These are phyloP conservation scores for Boletus tomentosulus DNA, from an alignment of 768 basidiomycete genomes.

Conservation along the genomic window DNA sequence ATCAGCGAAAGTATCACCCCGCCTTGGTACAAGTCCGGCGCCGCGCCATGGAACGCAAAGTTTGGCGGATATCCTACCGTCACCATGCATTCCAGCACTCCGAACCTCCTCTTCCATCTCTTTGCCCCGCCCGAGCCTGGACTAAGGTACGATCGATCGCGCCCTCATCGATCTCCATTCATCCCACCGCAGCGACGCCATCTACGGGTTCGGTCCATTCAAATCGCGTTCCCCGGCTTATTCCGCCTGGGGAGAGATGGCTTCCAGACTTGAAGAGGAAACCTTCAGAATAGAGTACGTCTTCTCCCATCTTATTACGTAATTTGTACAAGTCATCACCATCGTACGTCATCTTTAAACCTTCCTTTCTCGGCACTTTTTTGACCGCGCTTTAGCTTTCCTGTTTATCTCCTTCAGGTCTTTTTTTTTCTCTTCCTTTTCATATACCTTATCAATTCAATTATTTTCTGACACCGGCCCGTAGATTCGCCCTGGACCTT, in stretches of 20 bases:
- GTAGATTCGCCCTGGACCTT: slow-evolving; percentile 86
- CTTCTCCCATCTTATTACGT: slow-evolving; percentile 29
- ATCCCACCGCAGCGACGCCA: slow-evolving; percentile 33
- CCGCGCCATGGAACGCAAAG: slow-evolving; percentile 29
- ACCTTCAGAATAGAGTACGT: slow-evolving; percentile 81
- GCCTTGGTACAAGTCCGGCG: slow-evolving; percentile 27
- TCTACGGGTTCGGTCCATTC: slow-evolving; percentile 25
- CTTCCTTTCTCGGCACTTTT: slow-evolving; percentile 19
- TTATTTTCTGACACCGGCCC: slow-evolving; percentile 10
- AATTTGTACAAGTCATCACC: slow-evolving; percentile 21
- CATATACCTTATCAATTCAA: slow-evolving; percentile 27
- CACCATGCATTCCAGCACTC: slow-evolving; percentile 56
- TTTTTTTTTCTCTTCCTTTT: slow-evolving; percentile 21
- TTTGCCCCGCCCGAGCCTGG: slow-evolving; percentile 70
- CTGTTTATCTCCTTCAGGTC: slow-evolving; percentile 3
- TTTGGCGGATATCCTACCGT: slow-evolving; percentile 42
- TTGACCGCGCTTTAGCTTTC: slow-evolving; percentile 19
- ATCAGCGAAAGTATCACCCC: slow-evolving; percentile 21
- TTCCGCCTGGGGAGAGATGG: slow-evolving; percentile 72
- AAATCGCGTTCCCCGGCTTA: slow-evolving; percentile 47
- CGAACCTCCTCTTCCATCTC: slow-evolving; percentile 65
- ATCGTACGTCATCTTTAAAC: slow-evolving; percentile 20
- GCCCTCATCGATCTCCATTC: slow-evolving; percentile 13
- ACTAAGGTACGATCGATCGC: slow-evolving; percentile 30
- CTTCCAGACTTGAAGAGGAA: slow-evolving; percentile 67